A percentile compares a stretch with the other conserved stretches of the same genome.
These are phyloP conservation scores for Fremontodendron californicum DNA, from an alignment of 345 rosid genomes.

Conservation along the genomic window DNA sequence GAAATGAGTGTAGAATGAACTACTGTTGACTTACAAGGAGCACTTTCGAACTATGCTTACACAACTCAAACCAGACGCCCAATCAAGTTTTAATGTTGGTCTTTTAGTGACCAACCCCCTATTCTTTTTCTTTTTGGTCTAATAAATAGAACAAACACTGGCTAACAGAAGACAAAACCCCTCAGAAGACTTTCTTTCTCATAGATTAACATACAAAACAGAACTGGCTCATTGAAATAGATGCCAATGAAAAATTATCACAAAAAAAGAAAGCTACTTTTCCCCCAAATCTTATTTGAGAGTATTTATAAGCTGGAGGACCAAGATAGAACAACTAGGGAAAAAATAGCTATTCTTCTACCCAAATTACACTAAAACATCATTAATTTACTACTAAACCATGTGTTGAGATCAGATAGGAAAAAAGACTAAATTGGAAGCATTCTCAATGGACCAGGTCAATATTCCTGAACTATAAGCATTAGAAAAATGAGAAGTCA, in stretches of 20 bases:
- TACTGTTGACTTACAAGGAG: background rate
- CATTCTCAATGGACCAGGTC: background rate
- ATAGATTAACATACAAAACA: background rate
- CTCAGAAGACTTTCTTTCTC: background rate
- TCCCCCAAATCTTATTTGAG: background rate
- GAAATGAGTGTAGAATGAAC: background rate
- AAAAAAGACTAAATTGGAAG: background rate
- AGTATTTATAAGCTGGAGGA: background rate
- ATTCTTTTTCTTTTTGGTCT: background rate
- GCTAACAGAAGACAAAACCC: background rate
- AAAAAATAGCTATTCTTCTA: too few species aligned
- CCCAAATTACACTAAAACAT: background rate
- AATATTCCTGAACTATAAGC: background rate
- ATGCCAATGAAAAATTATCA: background rate
- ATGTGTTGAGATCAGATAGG: background rate
- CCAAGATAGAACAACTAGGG: background rate
- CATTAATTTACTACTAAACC: background rate
- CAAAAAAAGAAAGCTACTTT: background rate
- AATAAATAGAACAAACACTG: background rate
- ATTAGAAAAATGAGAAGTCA: background rate
- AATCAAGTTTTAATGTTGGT: background rate
- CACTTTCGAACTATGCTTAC: background rate
- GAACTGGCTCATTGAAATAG: background rate
- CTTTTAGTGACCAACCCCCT: background rate
- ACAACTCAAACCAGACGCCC: background rate